Base-by-base conservation (phyloP, 257 asterid genomes). In the Coffea canephora region DNA sequence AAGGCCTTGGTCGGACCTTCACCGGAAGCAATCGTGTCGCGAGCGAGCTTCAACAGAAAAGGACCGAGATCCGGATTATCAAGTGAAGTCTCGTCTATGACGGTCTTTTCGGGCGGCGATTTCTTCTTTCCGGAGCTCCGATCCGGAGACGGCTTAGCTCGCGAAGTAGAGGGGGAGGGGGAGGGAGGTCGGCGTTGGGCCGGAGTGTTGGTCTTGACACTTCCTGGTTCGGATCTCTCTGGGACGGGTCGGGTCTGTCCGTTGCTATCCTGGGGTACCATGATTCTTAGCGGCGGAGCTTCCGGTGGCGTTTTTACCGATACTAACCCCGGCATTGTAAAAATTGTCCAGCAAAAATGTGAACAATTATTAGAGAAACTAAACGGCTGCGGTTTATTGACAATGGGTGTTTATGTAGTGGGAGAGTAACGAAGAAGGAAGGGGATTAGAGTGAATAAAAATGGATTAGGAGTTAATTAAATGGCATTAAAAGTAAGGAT, bases 21-120 rank as follows among this genome's bases (percentile, higher is more conserved):
- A 25, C 99, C 98, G 7, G 97, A 91, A 8, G 98, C 97, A 14
- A 95, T 93, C 14, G 98, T 92, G 80, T 96, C 99, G 23, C 99
- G 88, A 34, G 98, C 96, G 59, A 96, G 83, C 83, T 96, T 96
- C 79, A 96, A 79, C 69, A 96, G 69, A 73, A 93, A 96, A 1
- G 99, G 99, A 31, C 98, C 99, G 55, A 96, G 99, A 96, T 96
- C 98, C 83, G 98, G 98, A 87, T 95, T 96, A 77, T 93, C 98
- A 15, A 95, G 94, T 9, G 98, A 92, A 41, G 99, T 70, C 73
- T 93, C 97, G 23, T 90, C 91, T 23, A 91, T 79, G 0, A 86
- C 85, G n/a, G 48, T 61, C 66, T 90, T 91, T 74, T 90, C 97
- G 10, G 97, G 97, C 0, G 97, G 88, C 7, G 99, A 90, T 83